Percentiles rank a stretch among this genome's conserved stretches.
phyloP scores from a whole-genome alignment of 441 rosid species.

The Dalechampia spathulata region DNA sequence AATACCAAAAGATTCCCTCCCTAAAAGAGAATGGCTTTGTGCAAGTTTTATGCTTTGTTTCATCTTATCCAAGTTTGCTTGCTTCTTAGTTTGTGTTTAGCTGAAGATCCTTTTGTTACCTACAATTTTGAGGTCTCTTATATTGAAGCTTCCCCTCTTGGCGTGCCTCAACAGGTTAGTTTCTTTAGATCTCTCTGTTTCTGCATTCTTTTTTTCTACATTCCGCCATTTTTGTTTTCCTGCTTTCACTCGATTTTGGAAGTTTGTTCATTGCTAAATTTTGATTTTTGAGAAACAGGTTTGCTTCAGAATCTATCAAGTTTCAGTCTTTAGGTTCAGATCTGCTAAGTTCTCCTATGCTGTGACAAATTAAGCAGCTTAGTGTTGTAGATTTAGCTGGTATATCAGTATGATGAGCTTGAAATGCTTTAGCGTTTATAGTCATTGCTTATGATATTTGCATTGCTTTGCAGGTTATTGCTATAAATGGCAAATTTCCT shows the following conservation, averaged over 20 bases:
- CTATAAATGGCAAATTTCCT: conserved; percentile 78
- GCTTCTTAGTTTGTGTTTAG: conserved; percentile 38
- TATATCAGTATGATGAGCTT: conserved; percentile 10
- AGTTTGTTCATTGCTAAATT: conserved; percentile 13
- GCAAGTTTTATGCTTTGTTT: conserved; percentile 30
- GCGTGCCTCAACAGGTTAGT: conserved; percentile 86
- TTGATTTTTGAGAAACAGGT: conserved; percentile 18
- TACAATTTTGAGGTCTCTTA: conserved; percentile 74
- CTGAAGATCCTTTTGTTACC: conserved; percentile 62
- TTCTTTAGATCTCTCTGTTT: conserved; percentile 14
- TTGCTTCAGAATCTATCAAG: conserved; percentile 21
- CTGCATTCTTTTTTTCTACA: conserved; percentile 1
- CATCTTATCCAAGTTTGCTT: conserved; percentile 44
- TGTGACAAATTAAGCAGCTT: conserved; percentile 1
- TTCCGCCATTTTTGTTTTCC: neutral
- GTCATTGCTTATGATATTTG: conserved; percentile 13
- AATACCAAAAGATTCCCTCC: neutral
- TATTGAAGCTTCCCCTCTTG: conserved; percentile 96
- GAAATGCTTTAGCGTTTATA: conserved; percentile 8
- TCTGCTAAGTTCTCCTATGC: conserved; percentile 22
- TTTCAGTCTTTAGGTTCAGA: conserved; percentile 37
- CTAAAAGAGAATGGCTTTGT: conserved; percentile 39
- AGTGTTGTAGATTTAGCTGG: conserved; percentile 10
- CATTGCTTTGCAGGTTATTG: conserved; percentile 70
- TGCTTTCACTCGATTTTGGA: neutral